Conservation (phyloP, 495 filamentous ascomycete genomes). For the Podospora pseudoanserina region DNA sequence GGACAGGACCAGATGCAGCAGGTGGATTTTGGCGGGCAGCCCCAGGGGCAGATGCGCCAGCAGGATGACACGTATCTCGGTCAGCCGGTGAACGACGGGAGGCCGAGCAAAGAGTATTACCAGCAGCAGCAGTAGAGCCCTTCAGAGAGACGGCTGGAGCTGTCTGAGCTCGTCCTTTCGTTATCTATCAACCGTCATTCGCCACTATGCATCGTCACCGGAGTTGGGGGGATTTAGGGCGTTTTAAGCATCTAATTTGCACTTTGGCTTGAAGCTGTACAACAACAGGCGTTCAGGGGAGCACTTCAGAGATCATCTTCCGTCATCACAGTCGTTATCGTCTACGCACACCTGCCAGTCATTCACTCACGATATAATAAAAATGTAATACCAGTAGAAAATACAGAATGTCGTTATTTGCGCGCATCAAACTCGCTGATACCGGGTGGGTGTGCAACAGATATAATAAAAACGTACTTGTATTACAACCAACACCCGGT, state of each 20-base stretch:
- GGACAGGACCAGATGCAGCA: not conserved
- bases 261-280: not conserved
- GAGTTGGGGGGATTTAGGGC: not conserved
- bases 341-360: not conserved
- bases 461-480: not conserved
- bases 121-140: not conserved
- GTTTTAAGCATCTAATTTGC: not conserved
- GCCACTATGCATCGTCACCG: not conserved
- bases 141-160: not conserved
- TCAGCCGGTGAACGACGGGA: not conserved
- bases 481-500: not conserved
- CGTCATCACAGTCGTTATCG: not conserved
- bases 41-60: not conserved
- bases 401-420: not conserved
- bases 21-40: not conserved
- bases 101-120: conserved; percentile 4
- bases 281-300: not conserved
- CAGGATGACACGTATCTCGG: not conserved
- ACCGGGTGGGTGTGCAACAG: not conserved
- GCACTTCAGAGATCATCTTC: not conserved
- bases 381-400: not conserved
- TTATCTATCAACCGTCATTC: not conserved
- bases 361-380: not conserved
- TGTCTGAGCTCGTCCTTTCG: not conserved
- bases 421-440: not conserved